Evolutionary conservation across 2,329 filamentous ascomycete genomes (phyloP), one percentile per base, ranked within the genome.

Genomic region (Helotiales sp.): DNA sequence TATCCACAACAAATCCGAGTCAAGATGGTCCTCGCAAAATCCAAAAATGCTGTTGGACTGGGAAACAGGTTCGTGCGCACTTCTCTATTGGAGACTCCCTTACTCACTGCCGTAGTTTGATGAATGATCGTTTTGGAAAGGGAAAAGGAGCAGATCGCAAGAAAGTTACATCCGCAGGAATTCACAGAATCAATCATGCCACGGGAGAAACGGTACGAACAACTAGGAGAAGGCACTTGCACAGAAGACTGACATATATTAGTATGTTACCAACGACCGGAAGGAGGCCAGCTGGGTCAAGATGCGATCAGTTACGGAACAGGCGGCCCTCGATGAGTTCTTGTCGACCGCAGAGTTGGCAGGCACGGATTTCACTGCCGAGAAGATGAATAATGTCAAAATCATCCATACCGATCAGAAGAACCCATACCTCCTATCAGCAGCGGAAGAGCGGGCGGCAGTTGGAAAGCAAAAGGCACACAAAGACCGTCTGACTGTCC

Each of bases 321-420:
- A 99, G 81, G 94, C 91, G 73, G 94, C 94, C 52, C 88, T 99
- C 69, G 96, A 99, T 79, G 96, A 99, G 80, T 99, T 99, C 80
- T 84, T 99, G 71, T 92, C 91, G 65, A 99, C 96, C 1, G 96
- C 96, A 70, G 94, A 98, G 82, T 84, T 99, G 74, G 96, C 96
- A n/a, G 95, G 93, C 72, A 99, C 96, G 72, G 96, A 99, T 79
- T 99, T 99, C 80, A 98, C 95, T 0, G 96, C 96, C 30, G 94
- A 98, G 84, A 98, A 98, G 86, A 92, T 97, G 88, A 98, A 95
- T 82, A 98, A 96, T 77, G 92, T 98, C 81, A 97, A 97, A 84
- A 97, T 99, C 78, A 97, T 99, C 74, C 96, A 99, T 79, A 91
- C 90, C 72, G 93, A 97, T 79, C 94, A 97, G 82, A 93, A 91